Base-by-base conservation (phyloP, 2,329 filamentous ascomycete species). In the Cordyceps cicadae region DNA sequence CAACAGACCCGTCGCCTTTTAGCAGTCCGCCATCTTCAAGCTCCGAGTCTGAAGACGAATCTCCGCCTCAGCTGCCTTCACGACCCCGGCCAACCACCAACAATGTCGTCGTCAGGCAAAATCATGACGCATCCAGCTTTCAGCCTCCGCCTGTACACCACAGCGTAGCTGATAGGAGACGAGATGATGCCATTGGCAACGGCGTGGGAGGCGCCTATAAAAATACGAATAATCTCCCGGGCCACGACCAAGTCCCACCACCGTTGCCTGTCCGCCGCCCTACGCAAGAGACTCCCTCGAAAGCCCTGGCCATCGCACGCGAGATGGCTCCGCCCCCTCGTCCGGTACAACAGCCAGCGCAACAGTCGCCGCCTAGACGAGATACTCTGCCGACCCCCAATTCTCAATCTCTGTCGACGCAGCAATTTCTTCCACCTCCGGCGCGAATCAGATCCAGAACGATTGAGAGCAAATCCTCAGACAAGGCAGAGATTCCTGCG, bases 11-110 rank as follows among this genome's bases (percentile, higher is more conserved):
- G 0, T 96, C 93, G 1, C 92, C 93, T 0, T 96, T 97, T 70
- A 92, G 81, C 68, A 96, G 91, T 41, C 92, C 92, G 19, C 91
- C 92, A 0, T 37, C 54, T 2, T 87, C 85, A 66, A 93, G 88
- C 69, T 82, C 84, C 5, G 85, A 81, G 59, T 70, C 77, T 0
- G 77, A 81, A n/a, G 75, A 76, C n/a, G 75, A 76, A n/a, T 74
- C 76, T 7, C 79, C 79, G 8, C 81, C 82, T 1, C 75, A 73
- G 60, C 76, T 81, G 50, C 81, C 76, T 19, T 76, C 71, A 7
- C 75, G 81, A 14, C 81, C 80, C 51, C 81, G 81, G 34, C 83
- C 82, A 2, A 69, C 67, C 11, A 64, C 64, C 0, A 67, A 62
- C 34, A 67, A 69, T 24, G 62, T 61, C 4, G 60, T 64, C 1